A percentile compares a stretch with the other conserved stretches of the same genome.
phyloP scores from a whole-genome alignment of 352 stramenopile genomes.

The Plasmopara halstedii region DNA sequence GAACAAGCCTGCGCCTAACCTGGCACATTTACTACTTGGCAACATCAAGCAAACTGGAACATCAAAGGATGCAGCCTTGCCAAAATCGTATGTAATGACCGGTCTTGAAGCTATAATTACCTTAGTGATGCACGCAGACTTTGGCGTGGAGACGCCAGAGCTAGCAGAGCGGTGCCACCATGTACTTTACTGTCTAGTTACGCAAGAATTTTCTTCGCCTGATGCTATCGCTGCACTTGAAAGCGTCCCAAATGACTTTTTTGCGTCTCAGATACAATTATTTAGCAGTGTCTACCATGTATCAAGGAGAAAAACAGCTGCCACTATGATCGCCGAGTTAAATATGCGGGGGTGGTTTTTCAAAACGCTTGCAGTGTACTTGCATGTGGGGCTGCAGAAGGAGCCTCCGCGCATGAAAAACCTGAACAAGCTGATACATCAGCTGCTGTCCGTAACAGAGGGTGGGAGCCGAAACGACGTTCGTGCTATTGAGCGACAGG shows the following conservation, averaged over 20 bases:
- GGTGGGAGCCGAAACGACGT: constrained; percentile 17
- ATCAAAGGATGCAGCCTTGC: constrained; percentile 14
- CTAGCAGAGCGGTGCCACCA: constrained; percentile 60
- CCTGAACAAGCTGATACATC: constrained; percentile 53
- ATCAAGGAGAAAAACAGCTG: constrained; percentile 25
- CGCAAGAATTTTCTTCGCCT: constrained; percentile 59
- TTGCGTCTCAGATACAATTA: constrained; percentile 55
- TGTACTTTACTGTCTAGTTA: constrained; percentile 53
- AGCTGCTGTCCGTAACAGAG: constrained; percentile 31
- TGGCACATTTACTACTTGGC: constrained; percentile 65
- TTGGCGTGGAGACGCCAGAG: constrained; percentile 54
- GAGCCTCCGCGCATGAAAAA: constrained; percentile 63
- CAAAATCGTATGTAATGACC: constrained; percentile 35
- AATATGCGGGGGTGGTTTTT: constrained; percentile 83
- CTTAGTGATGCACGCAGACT: constrained; percentile 65
- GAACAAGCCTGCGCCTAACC: constrained; percentile 61
- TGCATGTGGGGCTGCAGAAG: constrained; percentile 64
- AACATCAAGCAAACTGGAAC: constrained; percentile 35
- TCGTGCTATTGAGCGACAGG: constrained; percentile 27
- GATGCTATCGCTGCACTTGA: constrained; percentile 49
- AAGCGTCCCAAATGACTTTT: constrained; percentile 54
- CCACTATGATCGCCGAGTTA: constrained; percentile 41
- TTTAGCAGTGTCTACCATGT: constrained; percentile 46
- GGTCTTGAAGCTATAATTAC: constrained; percentile 61
- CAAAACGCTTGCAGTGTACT: constrained; percentile 67